Percentiles rank a stretch among this genome's conserved stretches.
These are phyloP conservation scores for Populus alba DNA, from an alignment of 345 rosid species.

Conservation along the genomic window DNA sequence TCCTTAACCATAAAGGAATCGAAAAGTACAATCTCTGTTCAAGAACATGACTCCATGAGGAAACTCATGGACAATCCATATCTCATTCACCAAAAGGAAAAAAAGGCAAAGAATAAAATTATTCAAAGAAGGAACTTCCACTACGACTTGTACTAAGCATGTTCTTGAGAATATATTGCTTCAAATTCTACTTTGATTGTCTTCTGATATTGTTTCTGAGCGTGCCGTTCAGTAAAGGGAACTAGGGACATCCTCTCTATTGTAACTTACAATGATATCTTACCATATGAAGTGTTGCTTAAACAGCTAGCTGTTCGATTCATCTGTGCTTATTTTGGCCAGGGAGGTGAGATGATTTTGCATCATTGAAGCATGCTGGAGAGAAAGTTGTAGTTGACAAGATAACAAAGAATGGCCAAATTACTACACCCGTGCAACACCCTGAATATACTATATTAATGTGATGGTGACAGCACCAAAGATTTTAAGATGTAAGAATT, in stretches of 20 bases:
- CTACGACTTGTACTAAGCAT: not conserved
- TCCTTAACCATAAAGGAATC: too few relatives aligned
- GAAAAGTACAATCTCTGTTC: not conserved
- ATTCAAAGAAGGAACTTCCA: not conserved
- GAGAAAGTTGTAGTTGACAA: conserved; percentile 6
- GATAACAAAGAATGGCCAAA: conserved; percentile 11
- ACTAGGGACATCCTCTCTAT: not conserved
- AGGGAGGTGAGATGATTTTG: conserved; percentile 15
- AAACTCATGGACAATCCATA: not conserved
- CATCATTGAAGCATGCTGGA: conserved; percentile 8
- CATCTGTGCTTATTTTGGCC: conserved; percentile 18
- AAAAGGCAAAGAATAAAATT: not conserved
- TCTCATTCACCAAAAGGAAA: not conserved
- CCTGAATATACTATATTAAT: conserved; percentile 8
- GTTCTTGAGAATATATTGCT: not conserved
- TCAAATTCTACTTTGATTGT: not conserved
- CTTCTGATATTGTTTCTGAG: not conserved
- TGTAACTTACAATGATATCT: not conserved
- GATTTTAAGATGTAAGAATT: not conserved
- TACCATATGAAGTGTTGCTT: conserved; percentile 14
- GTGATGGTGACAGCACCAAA: conserved; percentile 21
- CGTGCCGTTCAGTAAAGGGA: not conserved
- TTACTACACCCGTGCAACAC: conserved; percentile 18
- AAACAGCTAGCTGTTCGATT: conserved; percentile 4
- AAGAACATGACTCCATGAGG: not conserved